These are phyloP conservation scores for Fusarium marasasianum DNA, from an alignment of 2,329 filamentous ascomycete genomes.

Conservation along the genomic window DNA sequence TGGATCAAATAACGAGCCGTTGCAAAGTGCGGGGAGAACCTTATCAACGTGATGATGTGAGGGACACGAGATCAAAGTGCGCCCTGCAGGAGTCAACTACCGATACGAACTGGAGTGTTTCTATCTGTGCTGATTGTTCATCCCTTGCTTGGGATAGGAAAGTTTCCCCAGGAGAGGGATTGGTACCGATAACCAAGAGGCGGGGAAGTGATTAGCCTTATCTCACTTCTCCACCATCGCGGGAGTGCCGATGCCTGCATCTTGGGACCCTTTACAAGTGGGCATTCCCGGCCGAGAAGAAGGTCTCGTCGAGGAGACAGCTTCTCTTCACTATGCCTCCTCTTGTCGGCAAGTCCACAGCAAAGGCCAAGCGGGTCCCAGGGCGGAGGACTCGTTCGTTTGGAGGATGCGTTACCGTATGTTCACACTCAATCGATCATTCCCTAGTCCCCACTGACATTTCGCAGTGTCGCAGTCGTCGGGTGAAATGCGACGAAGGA, in stretches of 20 bases:
- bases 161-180: conserved; percentile 7
- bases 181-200: conserved; percentile 3
- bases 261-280: background rate
- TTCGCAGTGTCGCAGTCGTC: conserved; percentile 21
- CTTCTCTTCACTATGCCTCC: background rate
- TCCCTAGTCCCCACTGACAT: background rate
- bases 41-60: background rate
- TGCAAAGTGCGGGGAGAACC: background rate
- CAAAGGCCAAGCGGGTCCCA: background rate
- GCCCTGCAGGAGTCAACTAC: background rate
- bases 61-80: background rate
- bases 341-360: background rate
- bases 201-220: conserved; percentile 11
- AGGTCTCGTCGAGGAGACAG: conserved; percentile 1
- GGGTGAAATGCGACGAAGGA: conserved; percentile 29
- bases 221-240: background rate
- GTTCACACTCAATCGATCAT: rapidly evolving
- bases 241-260: background rate
- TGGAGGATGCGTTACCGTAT: conserved; percentile 25
- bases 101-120: background rate
- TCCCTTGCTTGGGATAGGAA: conserved; percentile 1
- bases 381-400: conserved; percentile 17
- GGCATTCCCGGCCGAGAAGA: background rate
- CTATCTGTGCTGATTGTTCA: too few relatives aligned
- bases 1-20: background rate